These are phyloP conservation scores for Cutaneotrichosporon sp. DNA, from an alignment of 1,284 basidiomycete species.

Conservation along the genomic window DNA sequence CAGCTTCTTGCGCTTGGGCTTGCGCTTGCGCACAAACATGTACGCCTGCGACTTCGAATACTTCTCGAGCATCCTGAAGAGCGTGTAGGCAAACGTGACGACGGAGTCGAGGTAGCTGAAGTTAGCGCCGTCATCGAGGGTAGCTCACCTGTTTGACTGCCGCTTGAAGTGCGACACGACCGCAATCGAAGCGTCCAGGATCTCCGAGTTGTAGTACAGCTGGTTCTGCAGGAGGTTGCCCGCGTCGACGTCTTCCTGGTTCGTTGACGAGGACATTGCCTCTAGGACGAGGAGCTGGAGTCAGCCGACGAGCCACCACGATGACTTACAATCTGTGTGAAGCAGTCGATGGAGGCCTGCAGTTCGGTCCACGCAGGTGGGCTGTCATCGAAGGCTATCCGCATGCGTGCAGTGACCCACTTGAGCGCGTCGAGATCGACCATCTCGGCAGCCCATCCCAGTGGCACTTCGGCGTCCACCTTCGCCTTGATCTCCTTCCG, in stretches of 20 bases:
- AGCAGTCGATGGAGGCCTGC: conserved; percentile 88
- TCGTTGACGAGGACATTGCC: conserved; percentile 57
- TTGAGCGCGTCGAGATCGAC: conserved; percentile 80
- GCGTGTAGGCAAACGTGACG: conserved; percentile 74
- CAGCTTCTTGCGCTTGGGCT: conserved; percentile 60
- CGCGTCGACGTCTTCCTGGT: conserved; percentile 68
- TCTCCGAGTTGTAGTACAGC: conserved; percentile 88
- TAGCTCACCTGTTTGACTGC: conserved; percentile 54
- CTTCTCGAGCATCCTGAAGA: conserved; percentile 81
- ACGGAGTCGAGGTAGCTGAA: conserved; percentile 76
- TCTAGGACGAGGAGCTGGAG: conserved; percentile 74
- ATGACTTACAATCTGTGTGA: conserved; percentile 69
- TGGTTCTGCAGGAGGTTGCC: conserved; percentile 80
- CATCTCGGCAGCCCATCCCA: conserved; percentile 78
- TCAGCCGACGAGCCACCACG: neutral
- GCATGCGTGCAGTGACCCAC: conserved; percentile 87
- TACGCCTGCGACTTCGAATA: conserved; percentile 73
- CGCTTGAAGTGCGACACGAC: conserved; percentile 74
- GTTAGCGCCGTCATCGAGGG: neutral
- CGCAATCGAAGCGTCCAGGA: conserved; percentile 79
- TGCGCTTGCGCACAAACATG: conserved; percentile 73
- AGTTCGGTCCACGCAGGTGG: conserved; percentile 90
- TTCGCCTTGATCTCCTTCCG: conserved; percentile 40
- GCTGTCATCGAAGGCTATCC: conserved; percentile 84
- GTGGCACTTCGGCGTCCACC: conserved; percentile 56